These are phyloP conservation scores for Alternaria panax DNA, from an alignment of 2,329 filamentous ascomycete species.

Conservation along the genomic window DNA sequence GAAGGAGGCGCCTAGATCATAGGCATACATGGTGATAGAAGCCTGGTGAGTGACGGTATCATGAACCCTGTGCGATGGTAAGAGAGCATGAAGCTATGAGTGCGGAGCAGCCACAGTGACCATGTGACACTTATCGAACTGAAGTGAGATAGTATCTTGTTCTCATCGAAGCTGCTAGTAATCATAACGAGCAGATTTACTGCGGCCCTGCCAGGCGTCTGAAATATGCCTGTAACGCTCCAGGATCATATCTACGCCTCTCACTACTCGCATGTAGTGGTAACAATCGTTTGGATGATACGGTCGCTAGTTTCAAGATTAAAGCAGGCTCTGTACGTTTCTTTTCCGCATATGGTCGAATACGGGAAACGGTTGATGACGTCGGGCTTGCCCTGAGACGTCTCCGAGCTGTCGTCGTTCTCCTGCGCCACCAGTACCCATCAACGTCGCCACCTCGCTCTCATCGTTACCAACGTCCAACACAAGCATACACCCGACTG, in stretches of 20 bases:
- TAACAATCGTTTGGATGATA: neutral
- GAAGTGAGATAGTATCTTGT: neutral
- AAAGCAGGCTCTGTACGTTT: too few species aligned
- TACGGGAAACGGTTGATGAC: neutral
- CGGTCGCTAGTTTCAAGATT: neutral
- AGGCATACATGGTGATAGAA: neutral
- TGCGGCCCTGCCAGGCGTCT: neutral
- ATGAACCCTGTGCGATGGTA: neutral
- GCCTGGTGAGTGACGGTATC: neutral
- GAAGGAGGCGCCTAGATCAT: neutral
- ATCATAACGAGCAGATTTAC: neutral
- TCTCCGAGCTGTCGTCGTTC: neutral
- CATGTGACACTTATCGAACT: rapidly evolving
- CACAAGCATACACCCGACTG: neutral
- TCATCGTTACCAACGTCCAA: neutral
- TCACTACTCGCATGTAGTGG: neutral
- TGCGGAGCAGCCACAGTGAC: neutral
- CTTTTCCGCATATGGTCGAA: neutral
- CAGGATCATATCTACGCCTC: neutral
- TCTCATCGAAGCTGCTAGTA: neutral
- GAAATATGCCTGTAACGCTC: neutral
- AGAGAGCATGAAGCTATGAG: neutral
- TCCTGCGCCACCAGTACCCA: too few species aligned
- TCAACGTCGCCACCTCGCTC: neutral
- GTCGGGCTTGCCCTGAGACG: neutral